Evolutionary conservation across 441 rosid genomes (phyloP), one percentile per base, ranked within the genome.

Genomic region (Rhodomyrtus psidioides): DNA sequence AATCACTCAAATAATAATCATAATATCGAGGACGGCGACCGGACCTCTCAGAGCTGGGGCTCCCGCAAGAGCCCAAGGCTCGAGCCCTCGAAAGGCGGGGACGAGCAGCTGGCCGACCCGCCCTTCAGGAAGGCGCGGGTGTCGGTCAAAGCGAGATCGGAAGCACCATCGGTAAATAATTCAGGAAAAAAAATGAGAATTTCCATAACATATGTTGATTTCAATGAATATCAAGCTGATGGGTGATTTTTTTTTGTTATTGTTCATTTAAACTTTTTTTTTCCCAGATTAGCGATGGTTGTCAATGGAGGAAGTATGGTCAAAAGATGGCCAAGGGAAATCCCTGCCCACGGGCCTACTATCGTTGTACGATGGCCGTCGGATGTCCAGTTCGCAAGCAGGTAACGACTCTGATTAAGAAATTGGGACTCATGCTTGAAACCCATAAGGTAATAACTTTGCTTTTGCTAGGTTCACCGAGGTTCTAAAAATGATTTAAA

Each of bases 271-370:
- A 23, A 10, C 4, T 49, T 49, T 12, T 9, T 19, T 5, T 54
- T 74, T 42, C 49, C 55, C 84, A 95, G 98, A 92, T 95, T 46
- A 93, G 91, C 76, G 98, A 95, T 65, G 97, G 98, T 70, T 95
- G 98, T 58, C 97, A 95, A 83, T 95, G 98, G 98, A 95, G 98
- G 88, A 95, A 94, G 83, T 95, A 95, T 53, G 98, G 98, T 42
- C 98, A 95, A 79, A 95, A 95, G 86, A 90, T 94, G 93, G 98
- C 98, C 39, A 95, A 95, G 91, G 97, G 97, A 0, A 95, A 95
- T 83, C 98, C 97, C 83, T 95, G 96, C 83, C 98, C 98, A 42
- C 95, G 98, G 1, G 98, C 97, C 86, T 95, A 95, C 85, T 95
- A 95, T 87, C 98, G 98, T 83, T 95, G 98, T 92, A 94, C 98